Conservation (phyloP, 192 early-diverging fungal species). For the Linnemannia zychae region DNA sequence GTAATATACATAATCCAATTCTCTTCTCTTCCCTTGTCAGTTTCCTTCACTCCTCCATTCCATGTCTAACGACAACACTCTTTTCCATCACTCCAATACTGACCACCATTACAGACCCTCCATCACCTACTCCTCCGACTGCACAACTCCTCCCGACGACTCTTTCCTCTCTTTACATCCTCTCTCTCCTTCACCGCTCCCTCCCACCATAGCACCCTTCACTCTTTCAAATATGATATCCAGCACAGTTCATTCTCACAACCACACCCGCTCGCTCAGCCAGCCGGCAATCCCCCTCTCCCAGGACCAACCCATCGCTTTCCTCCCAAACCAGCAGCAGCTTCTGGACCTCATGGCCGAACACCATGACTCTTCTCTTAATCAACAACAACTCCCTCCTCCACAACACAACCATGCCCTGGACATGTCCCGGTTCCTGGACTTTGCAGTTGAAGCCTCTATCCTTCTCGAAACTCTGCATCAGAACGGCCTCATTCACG, state of each 20-base stretch:
- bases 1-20: background rate
- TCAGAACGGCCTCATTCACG: slow-evolving; percentile 45
- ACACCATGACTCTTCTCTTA: background rate
- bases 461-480: slow-evolving; percentile 37
- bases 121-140: slow-evolving; percentile 3
- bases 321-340: slow-evolving; percentile 12
- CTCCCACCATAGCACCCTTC: background rate
- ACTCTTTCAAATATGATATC: too few species aligned
- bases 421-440: slow-evolving; percentile 40
- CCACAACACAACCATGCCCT: slow-evolving; percentile 6
- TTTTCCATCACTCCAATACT: background rate
- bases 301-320: slow-evolving; percentile 17
- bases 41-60: background rate
- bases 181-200: slow-evolving; percentile 4
- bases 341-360: slow-evolving; percentile 13
- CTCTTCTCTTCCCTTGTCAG: background rate
- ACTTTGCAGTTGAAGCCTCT: slow-evolving; percentile 46
- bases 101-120: background rate
- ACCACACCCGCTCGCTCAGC: slow-evolving; percentile 15
- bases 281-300: slow-evolving; percentile 10
- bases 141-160: background rate
- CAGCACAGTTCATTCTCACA: background rate
- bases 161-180: background rate
- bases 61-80: background rate
- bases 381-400: background rate